These are phyloP conservation scores for Salix suchowensis DNA, from an alignment of 345 rosid species.

Conservation along the genomic window DNA sequence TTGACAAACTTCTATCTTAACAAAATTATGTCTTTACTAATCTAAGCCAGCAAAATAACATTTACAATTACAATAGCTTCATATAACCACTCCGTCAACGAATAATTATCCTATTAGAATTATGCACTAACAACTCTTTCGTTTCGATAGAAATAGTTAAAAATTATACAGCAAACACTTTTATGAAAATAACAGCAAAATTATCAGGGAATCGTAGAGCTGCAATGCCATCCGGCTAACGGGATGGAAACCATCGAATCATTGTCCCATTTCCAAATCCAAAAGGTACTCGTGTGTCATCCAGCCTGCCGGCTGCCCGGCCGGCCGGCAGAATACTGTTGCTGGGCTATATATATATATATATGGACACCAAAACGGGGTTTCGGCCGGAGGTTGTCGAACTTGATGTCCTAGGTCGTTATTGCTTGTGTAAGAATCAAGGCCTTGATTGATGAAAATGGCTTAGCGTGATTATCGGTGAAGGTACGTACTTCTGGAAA, in stretches of 20 bases:
- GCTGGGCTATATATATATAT: too few species aligned
- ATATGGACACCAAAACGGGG: too few species aligned
- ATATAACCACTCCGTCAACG: too few species aligned
- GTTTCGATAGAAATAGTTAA: too few species aligned
- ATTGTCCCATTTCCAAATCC: neutral
- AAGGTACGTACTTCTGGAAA: neutral
- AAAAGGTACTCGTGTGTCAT: neutral
- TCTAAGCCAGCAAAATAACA: too few species aligned
- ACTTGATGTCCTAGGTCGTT: neutral
- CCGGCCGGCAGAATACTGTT: neutral
- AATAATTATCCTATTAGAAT: too few species aligned
- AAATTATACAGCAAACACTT: too few species aligned
- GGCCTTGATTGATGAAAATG: neutral
- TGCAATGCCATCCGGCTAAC: neutral
- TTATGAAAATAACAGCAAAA: neutral
- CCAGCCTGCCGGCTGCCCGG: neutral
- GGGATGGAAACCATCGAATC: neutral
- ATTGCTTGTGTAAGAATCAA: neutral
- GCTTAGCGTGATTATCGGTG: constrained; percentile 1
- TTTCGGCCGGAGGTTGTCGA: neutral
- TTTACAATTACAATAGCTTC: too few species aligned
- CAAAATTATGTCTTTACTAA: too few species aligned
- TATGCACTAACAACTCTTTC: too few species aligned
- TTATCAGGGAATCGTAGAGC: neutral
- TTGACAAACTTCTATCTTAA: too few species aligned